A percentile compares a stretch with the other conserved stretches of the same genome.
Evolutionary conservation across 2,329 filamentous ascomycete genomes (phyloP).

Genomic region (Diplodia intermedia): DNA sequence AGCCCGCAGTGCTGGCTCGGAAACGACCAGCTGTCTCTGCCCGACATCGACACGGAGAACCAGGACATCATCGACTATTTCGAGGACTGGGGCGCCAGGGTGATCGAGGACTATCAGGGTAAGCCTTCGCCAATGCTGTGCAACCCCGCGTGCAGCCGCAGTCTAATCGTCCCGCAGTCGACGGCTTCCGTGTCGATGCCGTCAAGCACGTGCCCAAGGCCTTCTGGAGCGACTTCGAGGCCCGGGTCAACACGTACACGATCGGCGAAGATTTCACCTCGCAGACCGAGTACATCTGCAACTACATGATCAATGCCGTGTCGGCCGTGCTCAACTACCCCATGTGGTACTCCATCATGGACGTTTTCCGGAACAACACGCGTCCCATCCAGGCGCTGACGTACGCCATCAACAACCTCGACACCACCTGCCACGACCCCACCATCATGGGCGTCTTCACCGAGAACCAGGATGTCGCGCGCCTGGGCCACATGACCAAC

Average conservation of each 20-base stretch:
- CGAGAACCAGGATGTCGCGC: conserved; percentile 51
- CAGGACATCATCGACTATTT: conserved; percentile 8
- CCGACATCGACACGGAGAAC: conserved; percentile 36
- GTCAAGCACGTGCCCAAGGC: conserved; percentile 67
- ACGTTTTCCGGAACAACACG: conserved; percentile 45
- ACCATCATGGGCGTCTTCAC: conserved; percentile 47
- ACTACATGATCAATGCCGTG: conserved; percentile 60
- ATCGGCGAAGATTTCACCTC: conserved; percentile 68
- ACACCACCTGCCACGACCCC: conserved; percentile 44
- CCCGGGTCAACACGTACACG: conserved; percentile 64
- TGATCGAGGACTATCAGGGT: conserved; percentile 31
- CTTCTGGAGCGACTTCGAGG: conserved; percentile 64
- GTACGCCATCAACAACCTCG: conserved; percentile 46
- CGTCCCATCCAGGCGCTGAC: conserved; percentile 42
- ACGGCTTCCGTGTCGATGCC: conserved; percentile 67
- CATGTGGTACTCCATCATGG: conserved; percentile 52
- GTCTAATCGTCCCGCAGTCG: conserved; percentile 40
- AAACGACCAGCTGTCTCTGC: conserved; percentile 37
- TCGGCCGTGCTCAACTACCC: conserved; percentile 69
- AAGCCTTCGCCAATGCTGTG: conserved; percentile 7
- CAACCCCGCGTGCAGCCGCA: conserved; percentile 42
- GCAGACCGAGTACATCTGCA: conserved; percentile 58
- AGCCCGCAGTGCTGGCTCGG: conserved; percentile 34
- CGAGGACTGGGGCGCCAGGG: conserved; percentile 9
- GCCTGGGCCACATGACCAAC: conserved; percentile 47